Evolutionary conservation across 768 basidiomycete genomes (phyloP).

Genomic region (Hygrophoropsis aurantiaca): DNA sequence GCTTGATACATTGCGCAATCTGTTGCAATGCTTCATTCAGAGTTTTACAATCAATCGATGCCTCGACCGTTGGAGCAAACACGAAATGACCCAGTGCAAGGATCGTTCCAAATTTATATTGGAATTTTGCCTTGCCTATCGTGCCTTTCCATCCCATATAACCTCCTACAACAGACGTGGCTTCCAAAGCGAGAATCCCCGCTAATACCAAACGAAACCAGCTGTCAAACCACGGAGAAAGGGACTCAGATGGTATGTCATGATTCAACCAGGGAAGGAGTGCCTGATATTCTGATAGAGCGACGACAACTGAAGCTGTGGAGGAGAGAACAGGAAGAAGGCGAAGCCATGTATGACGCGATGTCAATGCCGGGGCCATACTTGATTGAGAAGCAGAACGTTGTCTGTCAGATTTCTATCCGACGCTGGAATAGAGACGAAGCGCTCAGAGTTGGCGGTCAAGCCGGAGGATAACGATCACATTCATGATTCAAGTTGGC

Average conservation of each 20-base stretch:
- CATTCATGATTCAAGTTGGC: too few species aligned
- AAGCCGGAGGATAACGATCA: too few species aligned
- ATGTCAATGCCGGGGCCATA: too few species aligned
- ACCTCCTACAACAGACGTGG: neutral
- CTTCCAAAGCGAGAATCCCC: neutral
- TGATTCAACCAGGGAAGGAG: slow-evolving; percentile 3
- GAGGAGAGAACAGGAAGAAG: slow-evolving; percentile 7
- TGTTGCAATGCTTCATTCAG: too few species aligned
- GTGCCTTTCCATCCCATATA: slow-evolving; percentile 1
- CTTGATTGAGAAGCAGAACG: too few species aligned
- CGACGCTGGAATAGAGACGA: too few species aligned
- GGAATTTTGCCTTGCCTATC: neutral
- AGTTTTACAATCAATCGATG: too few species aligned
- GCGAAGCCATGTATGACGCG: too few species aligned
- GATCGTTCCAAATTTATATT: slow-evolving; percentile 4
- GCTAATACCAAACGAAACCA: neutral
- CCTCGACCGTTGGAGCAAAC: too few species aligned
- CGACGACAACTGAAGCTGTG: slow-evolving; percentile 3
- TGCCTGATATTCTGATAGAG: slow-evolving; percentile 2
- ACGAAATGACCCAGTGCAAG: slow-evolving; percentile 9
- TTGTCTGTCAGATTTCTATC: too few species aligned
- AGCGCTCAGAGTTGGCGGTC: too few species aligned
- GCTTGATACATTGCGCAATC: neutral
- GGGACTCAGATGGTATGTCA: slow-evolving; percentile 1
- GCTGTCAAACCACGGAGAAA: neutral